These are phyloP conservation scores for Blastobotrys malaysiensis DNA, from an alignment of 1,139 yeast genomes.

Conservation along the genomic window DNA sequence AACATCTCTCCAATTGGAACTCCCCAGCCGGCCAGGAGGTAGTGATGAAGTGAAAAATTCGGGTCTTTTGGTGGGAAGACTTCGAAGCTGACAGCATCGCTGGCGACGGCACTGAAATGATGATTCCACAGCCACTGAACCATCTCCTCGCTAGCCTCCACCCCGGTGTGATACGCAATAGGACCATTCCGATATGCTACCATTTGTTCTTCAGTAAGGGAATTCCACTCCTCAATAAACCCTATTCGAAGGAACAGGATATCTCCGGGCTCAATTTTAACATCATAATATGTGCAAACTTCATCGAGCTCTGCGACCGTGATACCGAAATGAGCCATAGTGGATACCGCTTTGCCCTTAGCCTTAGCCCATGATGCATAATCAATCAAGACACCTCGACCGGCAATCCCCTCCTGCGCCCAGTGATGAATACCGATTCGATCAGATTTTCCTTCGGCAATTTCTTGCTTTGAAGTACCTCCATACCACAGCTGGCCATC, in stretches of 20 bases:
- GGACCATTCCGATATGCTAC: conserved; percentile 53
- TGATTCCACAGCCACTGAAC: conserved; percentile 24
- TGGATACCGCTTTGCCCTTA: conserved; percentile 21
- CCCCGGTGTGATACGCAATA: conserved; percentile 42
- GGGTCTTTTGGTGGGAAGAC: conserved; percentile 47
- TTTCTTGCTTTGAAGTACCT: conserved; percentile 23
- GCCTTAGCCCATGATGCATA: conserved; percentile 27
- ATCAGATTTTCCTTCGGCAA: conserved; percentile 15
- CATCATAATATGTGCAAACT: conserved; percentile 17
- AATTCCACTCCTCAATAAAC: conserved; percentile 26
- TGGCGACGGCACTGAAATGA: conserved; percentile 28
- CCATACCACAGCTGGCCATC: conserved; percentile 21
- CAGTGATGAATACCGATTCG: conserved; percentile 29
- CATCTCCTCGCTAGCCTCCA: conserved; percentile 20
- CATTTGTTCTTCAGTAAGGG: conserved; percentile 14
- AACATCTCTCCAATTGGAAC: conserved; percentile 14
- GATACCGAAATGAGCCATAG: conserved; percentile 24
- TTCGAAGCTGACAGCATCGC: conserved; percentile 27
- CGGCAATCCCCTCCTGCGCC: conserved; percentile 30
- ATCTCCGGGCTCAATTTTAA: conserved; percentile 26
- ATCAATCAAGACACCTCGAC: conserved; percentile 31
- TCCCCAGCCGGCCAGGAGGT: conserved; percentile 19
- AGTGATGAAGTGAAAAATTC: conserved; percentile 36
- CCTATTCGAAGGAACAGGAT: conserved; percentile 29
- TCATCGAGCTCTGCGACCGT: conserved; percentile 21